Evolutionary conservation across 2,329 filamentous ascomycete species (phyloP).

Genomic region (Cytospora paraplurivora): DNA sequence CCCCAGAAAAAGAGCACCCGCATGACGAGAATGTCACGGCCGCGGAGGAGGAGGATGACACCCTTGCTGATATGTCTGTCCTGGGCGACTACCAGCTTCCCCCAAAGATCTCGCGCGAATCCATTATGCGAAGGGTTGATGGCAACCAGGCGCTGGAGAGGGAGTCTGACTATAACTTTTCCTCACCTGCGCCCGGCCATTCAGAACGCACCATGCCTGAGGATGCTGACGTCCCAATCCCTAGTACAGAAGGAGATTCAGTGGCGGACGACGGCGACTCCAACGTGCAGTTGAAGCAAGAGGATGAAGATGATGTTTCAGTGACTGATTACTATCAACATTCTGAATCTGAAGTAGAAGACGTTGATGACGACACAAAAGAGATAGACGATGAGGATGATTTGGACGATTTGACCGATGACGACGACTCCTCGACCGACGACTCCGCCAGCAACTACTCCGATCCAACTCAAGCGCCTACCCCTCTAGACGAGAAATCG

Average conservation of each 20-base stretch:
- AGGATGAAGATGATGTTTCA: conserved; percentile 65
- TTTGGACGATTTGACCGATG: too few relatives aligned
- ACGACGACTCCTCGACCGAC: too few relatives aligned
- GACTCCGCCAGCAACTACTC: conserved; percentile 61
- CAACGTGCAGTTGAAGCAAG: conserved; percentile 53
- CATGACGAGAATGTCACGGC: conserved; percentile 45
- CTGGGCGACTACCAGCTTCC: conserved; percentile 67
- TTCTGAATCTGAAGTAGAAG: conserved; percentile 45
- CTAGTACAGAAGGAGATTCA: conserved; percentile 78
- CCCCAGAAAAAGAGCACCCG: conserved; percentile 44
- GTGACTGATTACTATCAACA: conserved; percentile 68
- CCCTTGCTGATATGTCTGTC: conserved; percentile 60
- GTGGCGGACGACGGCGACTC: conserved; percentile 59
- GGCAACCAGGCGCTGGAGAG: conserved; percentile 58
- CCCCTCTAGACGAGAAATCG: conserved; percentile 33
- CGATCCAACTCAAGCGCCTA: conserved; percentile 42
- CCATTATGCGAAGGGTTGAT: conserved; percentile 86
- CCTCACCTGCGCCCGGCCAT: conserved; percentile 60
- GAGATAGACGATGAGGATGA: conserved; percentile 47
- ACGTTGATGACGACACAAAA: conserved; percentile 34
- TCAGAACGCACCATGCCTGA: conserved; percentile 62
- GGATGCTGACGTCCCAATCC: conserved; percentile 89
- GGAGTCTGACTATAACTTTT: conserved; percentile 66
- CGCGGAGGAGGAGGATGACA: conserved; percentile 63
- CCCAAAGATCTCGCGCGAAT: conserved; percentile 86